Evolutionary conservation across 1,284 basidiomycete species (phyloP).

Genomic region (Malassezia cuniculi): DNA sequence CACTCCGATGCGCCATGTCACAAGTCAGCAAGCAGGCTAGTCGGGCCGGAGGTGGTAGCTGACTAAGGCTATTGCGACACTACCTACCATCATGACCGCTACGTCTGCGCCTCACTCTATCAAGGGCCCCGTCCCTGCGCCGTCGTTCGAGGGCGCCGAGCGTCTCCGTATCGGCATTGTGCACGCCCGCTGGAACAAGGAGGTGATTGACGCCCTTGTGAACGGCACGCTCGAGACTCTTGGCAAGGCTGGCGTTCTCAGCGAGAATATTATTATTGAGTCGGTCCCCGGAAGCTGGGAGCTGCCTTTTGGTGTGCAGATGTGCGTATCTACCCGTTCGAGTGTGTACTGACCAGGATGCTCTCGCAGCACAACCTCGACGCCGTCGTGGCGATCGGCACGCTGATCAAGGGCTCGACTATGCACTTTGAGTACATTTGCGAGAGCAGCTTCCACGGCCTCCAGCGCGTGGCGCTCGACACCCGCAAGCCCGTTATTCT

Average conservation of each 20-base stretch:
- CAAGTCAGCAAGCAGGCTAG: no score
- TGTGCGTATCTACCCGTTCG: constrained; percentile 6
- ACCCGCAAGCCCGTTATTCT: constrained; percentile 89
- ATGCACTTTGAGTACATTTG: constrained; percentile 63
- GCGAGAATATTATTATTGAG: constrained; percentile 76
- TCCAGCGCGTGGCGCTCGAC: constrained; percentile 89
- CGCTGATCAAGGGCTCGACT: constrained; percentile 70
- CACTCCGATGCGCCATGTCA: no score
- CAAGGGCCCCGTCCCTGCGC: constrained; percentile 38
- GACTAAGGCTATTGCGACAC: no score
- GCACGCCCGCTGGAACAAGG: constrained; percentile 61
- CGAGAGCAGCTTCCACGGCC: constrained; percentile 74
- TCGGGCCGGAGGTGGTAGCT: no score
- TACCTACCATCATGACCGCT: no score
- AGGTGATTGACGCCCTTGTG: constrained; percentile 70
- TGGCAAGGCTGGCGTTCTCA: constrained; percentile 70
- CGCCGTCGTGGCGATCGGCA: constrained; percentile 89
- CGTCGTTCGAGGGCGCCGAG: constrained; percentile 32
- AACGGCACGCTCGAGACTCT: constrained; percentile 63
- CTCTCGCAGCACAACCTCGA: constrained; percentile 51
- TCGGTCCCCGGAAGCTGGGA: constrained; percentile 63
- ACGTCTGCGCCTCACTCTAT: constrained; percentile 16
- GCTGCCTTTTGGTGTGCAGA: constrained; percentile 30
- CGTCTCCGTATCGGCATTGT: constrained; percentile 41
- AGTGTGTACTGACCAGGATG: constrained; percentile 50